Evolutionary conservation across 495 filamentous ascomycete species (phyloP), one percentile per base, ranked within the genome.

Genomic region (Aspergillus steynii): DNA sequence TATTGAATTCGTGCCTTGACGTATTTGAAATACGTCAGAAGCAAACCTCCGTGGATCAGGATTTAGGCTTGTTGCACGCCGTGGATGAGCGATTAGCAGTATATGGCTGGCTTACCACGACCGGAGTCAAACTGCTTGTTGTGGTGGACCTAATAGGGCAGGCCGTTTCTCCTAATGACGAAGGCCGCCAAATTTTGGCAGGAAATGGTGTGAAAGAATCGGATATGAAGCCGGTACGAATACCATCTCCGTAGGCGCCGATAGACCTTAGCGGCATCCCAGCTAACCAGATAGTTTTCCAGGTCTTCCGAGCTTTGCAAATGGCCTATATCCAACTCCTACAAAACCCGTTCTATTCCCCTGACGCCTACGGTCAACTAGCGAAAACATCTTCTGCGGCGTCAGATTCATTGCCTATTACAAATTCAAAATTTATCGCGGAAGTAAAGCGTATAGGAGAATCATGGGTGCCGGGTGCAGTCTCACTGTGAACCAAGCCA

Each of bases 31-130:
- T 89, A 31, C 90, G 92, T 45, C 81, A 86, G 61, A 90, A 88
- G 64, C 77, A 84, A 58, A 83, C 83, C 34, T 77, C 83, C 14
- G 82, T 86, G 56, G 93, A 87, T 66, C 82, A 94, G 65, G 96
- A 98, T 68, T 90, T 93, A 59, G 96, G 96, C 6, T 83, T 98
- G 0, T 81, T 99, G 37, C 93, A 97, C 72, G 90, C 91, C 20
- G 80, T 99, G 48, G 96, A 98, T 76, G 96, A 99, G 73, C 85
- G 91, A 10, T 79, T 98, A 26, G 91, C 92, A 20, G 86, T 88
- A 58, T 99, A 97, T 79, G 95, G 95, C 61, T 98, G 91, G 86
- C 81, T 97, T 68, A 98, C 95, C n/a, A 97, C 96, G 72, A 98
- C 96, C 5, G 94, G 93, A 5, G 86, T 94, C 31, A 93, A 91